phyloP scores from a whole-genome alignment of 805 yeast genomes.

The Saturnispora halmiae region DNA sequence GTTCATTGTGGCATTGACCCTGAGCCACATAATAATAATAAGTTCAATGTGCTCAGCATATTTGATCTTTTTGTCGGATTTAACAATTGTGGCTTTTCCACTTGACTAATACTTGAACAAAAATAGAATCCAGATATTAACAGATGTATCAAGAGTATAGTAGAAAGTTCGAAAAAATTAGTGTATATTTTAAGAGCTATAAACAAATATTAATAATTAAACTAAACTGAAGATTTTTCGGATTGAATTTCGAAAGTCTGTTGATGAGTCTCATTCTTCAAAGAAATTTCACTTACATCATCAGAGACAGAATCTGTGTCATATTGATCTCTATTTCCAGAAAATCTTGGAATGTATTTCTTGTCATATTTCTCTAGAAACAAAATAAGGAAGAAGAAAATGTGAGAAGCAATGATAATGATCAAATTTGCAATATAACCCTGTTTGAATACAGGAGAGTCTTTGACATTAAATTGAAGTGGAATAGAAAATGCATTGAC shows the following conservation, averaged over 20 bases:
- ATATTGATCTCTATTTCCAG: conserved; percentile 12
- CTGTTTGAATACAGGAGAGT: conserved; percentile 14
- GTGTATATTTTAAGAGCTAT: too few species aligned
- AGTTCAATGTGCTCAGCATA: not conserved
- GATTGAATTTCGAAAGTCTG: not conserved
- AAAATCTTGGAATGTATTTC: conserved; percentile 10
- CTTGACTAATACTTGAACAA: too few species aligned
- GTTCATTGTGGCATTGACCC: not conserved
- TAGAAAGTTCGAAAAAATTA: too few species aligned
- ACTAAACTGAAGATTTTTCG: not conserved
- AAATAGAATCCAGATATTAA: too few species aligned
- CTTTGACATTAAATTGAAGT: conserved; percentile 15
- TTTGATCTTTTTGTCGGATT: too few species aligned
- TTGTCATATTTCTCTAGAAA: conserved; percentile 12
- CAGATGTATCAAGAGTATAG: too few species aligned
- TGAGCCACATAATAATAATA: too few species aligned
- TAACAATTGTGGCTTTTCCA: too few species aligned
- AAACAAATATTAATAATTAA: too few species aligned
- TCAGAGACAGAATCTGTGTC: not conserved
- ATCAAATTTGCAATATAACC: conserved; percentile 17
- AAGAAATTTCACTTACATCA: not conserved
- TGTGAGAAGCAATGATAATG: conserved; percentile 9
- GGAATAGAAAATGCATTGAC: conserved; percentile 19
- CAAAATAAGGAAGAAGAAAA: conserved; percentile 12
- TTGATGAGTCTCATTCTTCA: not conserved